These are phyloP conservation scores for Plasmodium falciparum DNA, from an alignment of 169 alveolate genomes.

Conservation along the genomic window DNA sequence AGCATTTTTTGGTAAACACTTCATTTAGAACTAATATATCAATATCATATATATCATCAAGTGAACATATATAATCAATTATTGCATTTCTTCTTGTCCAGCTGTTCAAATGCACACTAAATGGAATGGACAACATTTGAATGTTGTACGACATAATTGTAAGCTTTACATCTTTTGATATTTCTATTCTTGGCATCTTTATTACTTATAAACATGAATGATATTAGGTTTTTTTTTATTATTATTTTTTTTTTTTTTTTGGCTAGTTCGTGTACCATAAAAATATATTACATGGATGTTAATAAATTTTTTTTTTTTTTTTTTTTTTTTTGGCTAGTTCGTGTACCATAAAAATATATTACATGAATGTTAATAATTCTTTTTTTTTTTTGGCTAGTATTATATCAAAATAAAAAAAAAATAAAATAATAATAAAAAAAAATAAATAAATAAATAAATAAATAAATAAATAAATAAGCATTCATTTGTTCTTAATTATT, in stretches of 20 bases:
- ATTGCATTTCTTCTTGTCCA: slow-evolving; percentile 32
- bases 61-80: slow-evolving; percentile 23
- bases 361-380: too few species aligned
- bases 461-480: too few species aligned
- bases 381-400: too few species aligned
- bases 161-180: neutral
- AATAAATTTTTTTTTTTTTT: too few species aligned
- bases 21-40: slow-evolving; percentile 82
- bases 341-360: too few species aligned
- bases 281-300: too few species aligned
- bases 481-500: too few species aligned
- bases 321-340: too few species aligned
- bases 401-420: too few species aligned
- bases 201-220: neutral
- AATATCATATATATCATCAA: slow-evolving; percentile 73
- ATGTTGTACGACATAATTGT: slow-evolving; percentile 83
- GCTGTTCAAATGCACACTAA: slow-evolving; percentile 33
- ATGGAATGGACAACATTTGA: slow-evolving; percentile 76
- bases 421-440: too few species aligned
- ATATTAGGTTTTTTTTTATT: slow-evolving; percentile 16
- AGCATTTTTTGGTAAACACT: slow-evolving; percentile 58
- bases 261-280: too few species aligned
- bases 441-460: too few species aligned
- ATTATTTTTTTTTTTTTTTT: slow-evolving; percentile 6
- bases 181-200: neutral